phyloP scores from a whole-genome alignment of 73 alveolate species.

The Diophrys appendiculata region DNA sequence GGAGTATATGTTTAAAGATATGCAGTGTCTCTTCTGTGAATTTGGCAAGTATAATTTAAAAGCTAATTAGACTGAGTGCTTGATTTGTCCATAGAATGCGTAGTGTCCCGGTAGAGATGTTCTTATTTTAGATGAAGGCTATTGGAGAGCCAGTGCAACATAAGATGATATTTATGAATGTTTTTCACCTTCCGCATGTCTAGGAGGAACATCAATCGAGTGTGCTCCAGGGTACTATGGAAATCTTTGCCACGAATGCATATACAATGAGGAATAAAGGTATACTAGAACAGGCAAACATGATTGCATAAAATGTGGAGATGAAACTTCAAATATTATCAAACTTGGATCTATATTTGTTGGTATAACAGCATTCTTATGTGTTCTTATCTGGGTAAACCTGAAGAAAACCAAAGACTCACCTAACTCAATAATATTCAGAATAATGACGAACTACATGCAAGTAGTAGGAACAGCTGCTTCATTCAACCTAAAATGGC shows the following conservation, averaged over 20 bases:
- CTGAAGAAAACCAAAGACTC: constrained; percentile 21
- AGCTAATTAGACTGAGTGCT: constrained; percentile 2
- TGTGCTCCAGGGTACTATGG: constrained; percentile 17
- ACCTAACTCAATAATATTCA: constrained; percentile 21
- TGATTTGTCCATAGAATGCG: constrained; percentile 20
- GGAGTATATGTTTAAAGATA: not conserved
- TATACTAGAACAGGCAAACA: too few species aligned
- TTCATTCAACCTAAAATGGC: constrained; percentile 55
- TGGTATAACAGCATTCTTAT: constrained; percentile 5
- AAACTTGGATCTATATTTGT: constrained; percentile 22
- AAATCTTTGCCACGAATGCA: constrained; percentile 21
- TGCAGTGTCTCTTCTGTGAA: not conserved
- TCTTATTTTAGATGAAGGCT: constrained; percentile 12
- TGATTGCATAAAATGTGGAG: constrained; percentile 39
- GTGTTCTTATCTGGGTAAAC: constrained; percentile 25
- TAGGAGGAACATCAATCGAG: constrained; percentile 10
- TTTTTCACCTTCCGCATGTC: constrained; percentile 5
- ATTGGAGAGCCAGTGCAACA: constrained; percentile 13
- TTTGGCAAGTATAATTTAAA: not conserved
- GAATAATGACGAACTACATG: constrained; percentile 57
- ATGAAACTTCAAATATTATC: constrained; percentile 24
- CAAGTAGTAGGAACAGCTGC: constrained; percentile 42
- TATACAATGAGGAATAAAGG: constrained; percentile 1
- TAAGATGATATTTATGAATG: constrained; percentile 28
- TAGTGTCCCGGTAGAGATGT: constrained; percentile 25